phyloP scores from a whole-genome alignment of 768 basidiomycete genomes.

The Leccinum longicurvipes region DNA sequence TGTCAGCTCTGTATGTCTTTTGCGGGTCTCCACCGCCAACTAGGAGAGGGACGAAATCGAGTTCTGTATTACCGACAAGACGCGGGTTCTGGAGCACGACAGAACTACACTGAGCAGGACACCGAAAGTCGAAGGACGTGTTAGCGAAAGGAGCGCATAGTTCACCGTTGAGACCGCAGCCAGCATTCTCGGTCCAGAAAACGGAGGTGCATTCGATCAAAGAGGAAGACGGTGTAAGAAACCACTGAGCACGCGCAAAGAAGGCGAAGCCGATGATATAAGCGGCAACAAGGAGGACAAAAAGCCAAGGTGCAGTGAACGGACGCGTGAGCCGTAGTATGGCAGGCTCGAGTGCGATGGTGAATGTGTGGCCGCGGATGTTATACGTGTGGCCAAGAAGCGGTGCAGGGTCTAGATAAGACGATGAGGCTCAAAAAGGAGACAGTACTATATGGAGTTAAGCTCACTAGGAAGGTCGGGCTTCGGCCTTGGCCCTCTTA shows the following conservation, averaged over 20 bases:
- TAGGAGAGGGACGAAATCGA: slow-evolving; percentile 68
- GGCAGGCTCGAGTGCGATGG: slow-evolving; percentile 51
- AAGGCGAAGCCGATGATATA: slow-evolving; percentile 76
- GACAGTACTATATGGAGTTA: not conserved
- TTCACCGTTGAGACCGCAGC: slow-evolving; percentile 70
- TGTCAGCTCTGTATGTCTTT: slow-evolving; percentile 77
- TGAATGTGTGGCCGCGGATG: slow-evolving; percentile 35
- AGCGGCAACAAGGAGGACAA: slow-evolving; percentile 50
- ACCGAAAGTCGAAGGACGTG: slow-evolving; percentile 69
- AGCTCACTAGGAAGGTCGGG: slow-evolving; percentile 44
- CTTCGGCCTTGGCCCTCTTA: slow-evolving; percentile 61
- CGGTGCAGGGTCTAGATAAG: slow-evolving; percentile 54
- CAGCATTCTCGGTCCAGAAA: slow-evolving; percentile 66
- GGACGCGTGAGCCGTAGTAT: slow-evolving; percentile 50
- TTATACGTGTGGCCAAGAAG: slow-evolving; percentile 49
- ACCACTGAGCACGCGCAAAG: slow-evolving; percentile 69
- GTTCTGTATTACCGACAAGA: slow-evolving; percentile 63
- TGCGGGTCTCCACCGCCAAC: slow-evolving; percentile 81
- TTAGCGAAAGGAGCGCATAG: slow-evolving; percentile 63
- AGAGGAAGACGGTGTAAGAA: slow-evolving; percentile 58
- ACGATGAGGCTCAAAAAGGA: not conserved
- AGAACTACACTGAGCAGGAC: slow-evolving; percentile 66
- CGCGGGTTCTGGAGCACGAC: slow-evolving; percentile 71
- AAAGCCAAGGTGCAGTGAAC: slow-evolving; percentile 51
- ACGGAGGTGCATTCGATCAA: slow-evolving; percentile 67